phyloP scores from a whole-genome alignment of 257 asterid species.

The Jacaranda mimosifolia region DNA sequence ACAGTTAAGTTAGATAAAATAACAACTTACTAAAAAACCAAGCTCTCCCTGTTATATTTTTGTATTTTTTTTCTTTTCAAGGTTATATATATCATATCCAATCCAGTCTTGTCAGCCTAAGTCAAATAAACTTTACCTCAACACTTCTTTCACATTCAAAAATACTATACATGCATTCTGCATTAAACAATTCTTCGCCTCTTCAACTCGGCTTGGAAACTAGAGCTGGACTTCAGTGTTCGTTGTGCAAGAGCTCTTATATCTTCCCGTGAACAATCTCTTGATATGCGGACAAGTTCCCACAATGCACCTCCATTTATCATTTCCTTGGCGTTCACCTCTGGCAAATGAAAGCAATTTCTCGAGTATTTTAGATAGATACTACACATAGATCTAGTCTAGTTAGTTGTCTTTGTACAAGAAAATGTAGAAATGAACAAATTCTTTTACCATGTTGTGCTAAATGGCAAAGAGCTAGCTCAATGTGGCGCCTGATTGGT shows the following conservation, averaged over 20 bases:
- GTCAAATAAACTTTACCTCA: background rate
- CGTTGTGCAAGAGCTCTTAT: conserved; percentile 70
- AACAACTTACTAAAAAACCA: conserved; percentile 17
- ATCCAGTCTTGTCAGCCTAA: conserved; percentile 31
- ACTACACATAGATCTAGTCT: background rate
- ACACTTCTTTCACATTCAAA: conserved; percentile 14
- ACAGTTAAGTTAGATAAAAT: background rate
- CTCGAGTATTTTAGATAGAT: conserved; percentile 18
- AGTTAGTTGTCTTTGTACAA: background rate
- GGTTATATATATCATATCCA: background rate
- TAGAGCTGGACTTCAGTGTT: conserved; percentile 60
- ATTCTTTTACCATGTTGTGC: conserved; percentile 75
- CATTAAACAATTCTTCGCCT: conserved; percentile 59
- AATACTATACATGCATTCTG: conserved; percentile 17
- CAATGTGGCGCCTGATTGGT: conserved; percentile 77
- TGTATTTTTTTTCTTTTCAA: background rate
- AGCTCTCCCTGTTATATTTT: background rate
- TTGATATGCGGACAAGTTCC: conserved; percentile 82
- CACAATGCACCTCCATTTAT: conserved; percentile 71
- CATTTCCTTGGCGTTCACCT: conserved; percentile 79
- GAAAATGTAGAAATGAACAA: conserved; percentile 5
- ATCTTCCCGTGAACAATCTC: conserved; percentile 79
- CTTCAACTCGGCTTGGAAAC: conserved; percentile 69
- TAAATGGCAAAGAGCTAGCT: conserved; percentile 86
- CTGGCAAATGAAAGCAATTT: conserved; percentile 48